A percentile compares a stretch with the other conserved stretches of the same genome.
phyloP scores from a whole-genome alignment of 805 yeast species.

The Teunomyces aglyptinius region DNA sequence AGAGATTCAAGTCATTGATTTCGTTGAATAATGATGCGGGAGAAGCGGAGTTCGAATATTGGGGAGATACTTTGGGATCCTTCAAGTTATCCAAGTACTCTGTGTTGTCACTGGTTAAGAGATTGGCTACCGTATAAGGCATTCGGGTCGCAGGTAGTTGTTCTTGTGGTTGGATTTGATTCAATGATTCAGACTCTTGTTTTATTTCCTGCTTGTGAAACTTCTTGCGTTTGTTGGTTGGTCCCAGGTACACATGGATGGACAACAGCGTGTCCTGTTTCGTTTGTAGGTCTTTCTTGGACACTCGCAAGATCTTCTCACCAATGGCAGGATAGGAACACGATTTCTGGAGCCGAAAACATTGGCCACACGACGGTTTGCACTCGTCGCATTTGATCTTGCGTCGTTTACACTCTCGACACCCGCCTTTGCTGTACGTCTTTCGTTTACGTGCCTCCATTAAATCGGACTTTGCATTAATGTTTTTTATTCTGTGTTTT shows the following conservation, averaged over 20 bases:
- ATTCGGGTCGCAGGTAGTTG: neutral
- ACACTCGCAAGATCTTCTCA: constrained; percentile 31
- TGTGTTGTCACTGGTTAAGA: constrained; percentile 2
- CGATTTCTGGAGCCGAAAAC: constrained; percentile 26
- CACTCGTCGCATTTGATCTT: constrained; percentile 40
- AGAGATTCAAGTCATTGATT: constrained; percentile 28
- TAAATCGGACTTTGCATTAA: neutral
- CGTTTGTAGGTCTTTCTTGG: constrained; percentile 11
- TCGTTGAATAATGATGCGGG: constrained; percentile 9
- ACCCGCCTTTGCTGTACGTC: constrained; percentile 36
- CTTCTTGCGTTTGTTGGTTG: neutral
- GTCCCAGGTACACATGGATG: constrained; percentile 7
- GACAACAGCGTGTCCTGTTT: constrained; percentile 2
- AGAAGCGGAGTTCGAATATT: neutral
- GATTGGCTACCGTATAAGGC: neutral
- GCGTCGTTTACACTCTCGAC: constrained; percentile 40
- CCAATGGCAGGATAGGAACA: constrained; percentile 36
- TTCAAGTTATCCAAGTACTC: neutral
- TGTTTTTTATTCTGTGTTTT: neutral
- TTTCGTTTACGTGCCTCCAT: constrained; percentile 4
- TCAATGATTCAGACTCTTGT: neutral
- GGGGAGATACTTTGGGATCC: neutral
- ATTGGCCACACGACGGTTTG: constrained; percentile 30
- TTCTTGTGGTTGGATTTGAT: neutral
- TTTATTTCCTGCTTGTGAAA: neutral